phyloP scores from a whole-genome alignment of 1,284 basidiomycete genomes.

The Pulveroboletus sp. region DNA sequence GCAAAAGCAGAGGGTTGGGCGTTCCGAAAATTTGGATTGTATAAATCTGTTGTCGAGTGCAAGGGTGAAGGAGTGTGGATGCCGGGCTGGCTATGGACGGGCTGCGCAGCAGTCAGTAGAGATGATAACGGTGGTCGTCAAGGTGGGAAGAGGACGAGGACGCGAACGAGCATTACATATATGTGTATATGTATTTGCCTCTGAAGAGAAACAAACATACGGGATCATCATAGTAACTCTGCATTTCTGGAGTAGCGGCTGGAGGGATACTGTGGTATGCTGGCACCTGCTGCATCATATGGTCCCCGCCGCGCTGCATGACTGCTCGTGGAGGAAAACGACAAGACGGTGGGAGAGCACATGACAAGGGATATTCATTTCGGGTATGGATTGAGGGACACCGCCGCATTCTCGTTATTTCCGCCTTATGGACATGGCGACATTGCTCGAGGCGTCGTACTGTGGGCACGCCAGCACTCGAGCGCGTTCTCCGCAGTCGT shows the following conservation, averaged over 20 bases:
- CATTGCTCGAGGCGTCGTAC: too few species aligned
- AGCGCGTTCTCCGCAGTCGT: too few species aligned
- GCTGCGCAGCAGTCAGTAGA: constrained; percentile 21
- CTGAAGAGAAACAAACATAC: constrained; percentile 13
- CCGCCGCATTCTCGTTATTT: too few species aligned
- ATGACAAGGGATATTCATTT: not conserved
- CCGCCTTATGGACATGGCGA: too few species aligned
- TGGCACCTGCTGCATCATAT: constrained; percentile 29
- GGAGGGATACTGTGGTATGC: constrained; percentile 26
- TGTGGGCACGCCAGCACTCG: too few species aligned
- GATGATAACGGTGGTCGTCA: not conserved
- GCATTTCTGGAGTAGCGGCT: constrained; percentile 26
- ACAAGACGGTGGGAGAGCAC: not conserved
- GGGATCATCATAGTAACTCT: constrained; percentile 32
- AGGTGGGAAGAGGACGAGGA: not conserved
- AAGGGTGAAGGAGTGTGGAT: constrained; percentile 28
- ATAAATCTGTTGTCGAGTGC: constrained; percentile 16
- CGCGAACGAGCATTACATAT: not conserved
- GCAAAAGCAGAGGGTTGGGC: constrained; percentile 23
- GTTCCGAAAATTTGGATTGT: constrained; percentile 25
- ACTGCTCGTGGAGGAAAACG: not conserved
- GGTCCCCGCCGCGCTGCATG: constrained; percentile 29
- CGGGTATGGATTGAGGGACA: not conserved
- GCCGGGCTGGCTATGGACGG: constrained; percentile 23
- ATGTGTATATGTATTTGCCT: constrained; percentile 14